A percentile compares a stretch with the other conserved stretches of the same genome.
Conservation (phyloP, 129 eudicot genomes). For the Glebionis coronaria region DNA sequence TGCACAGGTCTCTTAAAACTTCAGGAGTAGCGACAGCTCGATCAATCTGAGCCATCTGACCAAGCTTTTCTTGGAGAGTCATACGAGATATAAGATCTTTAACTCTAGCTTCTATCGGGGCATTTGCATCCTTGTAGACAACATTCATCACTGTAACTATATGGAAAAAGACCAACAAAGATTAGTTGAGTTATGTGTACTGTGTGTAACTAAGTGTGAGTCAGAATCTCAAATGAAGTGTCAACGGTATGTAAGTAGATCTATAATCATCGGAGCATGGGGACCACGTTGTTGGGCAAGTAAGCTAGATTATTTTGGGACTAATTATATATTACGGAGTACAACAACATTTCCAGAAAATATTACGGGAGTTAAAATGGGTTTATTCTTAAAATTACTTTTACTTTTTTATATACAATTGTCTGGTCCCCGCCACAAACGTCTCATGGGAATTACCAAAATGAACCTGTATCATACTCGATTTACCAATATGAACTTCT, state of each 20-base stretch:
- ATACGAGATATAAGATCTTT: slow-evolving; percentile 67
- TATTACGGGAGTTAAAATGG: too few relatives aligned
- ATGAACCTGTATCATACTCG: too few relatives aligned
- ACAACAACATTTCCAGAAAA: too few relatives aligned
- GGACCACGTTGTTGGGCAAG: background rate
- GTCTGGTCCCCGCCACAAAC: too few relatives aligned
- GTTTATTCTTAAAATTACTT: too few relatives aligned
- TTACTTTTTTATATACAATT: too few relatives aligned
- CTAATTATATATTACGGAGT: too few relatives aligned
- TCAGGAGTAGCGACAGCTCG: slow-evolving; percentile 60
- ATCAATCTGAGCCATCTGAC: slow-evolving; percentile 87
- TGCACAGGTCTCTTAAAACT: slow-evolving; percentile 49
- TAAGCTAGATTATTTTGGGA: too few relatives aligned
- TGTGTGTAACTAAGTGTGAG: background rate
- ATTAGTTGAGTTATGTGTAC: background rate
- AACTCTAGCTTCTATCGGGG: slow-evolving; percentile 58
- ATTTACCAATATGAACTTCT: too few relatives aligned
- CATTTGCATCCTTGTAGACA: slow-evolving; percentile 57
- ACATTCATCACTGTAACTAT: slow-evolving; percentile 13
- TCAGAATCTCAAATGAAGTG: background rate
- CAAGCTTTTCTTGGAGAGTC: slow-evolving; percentile 72
- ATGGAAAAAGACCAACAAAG: background rate
- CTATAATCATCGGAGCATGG: background rate
- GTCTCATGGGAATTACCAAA: too few relatives aligned
- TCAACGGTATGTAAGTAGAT: background rate